Conservation (phyloP, 225 moss, liverwort and hornwort genomes). For the Antitrichia curtipendula region DNA sequence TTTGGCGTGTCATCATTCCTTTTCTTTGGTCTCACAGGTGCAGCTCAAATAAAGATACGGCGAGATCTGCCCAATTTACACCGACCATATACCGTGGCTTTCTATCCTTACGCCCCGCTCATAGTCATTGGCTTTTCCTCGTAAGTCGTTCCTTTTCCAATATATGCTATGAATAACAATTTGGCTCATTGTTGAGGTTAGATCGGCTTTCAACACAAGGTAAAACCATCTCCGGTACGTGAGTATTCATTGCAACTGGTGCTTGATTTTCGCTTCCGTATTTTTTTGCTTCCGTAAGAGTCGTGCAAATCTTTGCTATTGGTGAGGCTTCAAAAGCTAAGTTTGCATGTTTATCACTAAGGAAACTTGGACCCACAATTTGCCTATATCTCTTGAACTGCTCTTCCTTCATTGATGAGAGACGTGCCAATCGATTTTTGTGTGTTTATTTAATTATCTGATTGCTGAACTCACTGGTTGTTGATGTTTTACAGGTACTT, state of each 20-base stretch:
- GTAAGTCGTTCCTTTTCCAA: constrained; percentile 24
- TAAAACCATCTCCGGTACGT: not conserved
- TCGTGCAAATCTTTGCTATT: not conserved
- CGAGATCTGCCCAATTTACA: constrained; percentile 47
- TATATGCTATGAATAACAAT: not conserved
- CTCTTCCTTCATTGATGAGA: not conserved
- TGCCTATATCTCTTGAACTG: not conserved
- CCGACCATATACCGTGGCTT: constrained; percentile 60
- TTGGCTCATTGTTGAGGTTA: not conserved
- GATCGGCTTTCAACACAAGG: not conserved
- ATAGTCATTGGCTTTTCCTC: constrained; percentile 24
- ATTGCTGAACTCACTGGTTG: not conserved
- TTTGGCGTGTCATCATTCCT: constrained; percentile 52
- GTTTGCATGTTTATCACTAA: not conserved
- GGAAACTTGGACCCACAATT: not conserved
- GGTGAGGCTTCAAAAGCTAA: not conserved
- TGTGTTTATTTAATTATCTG: not conserved
- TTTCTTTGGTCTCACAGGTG: constrained; percentile 39
- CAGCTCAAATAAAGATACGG: constrained; percentile 63
- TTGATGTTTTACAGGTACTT: constrained; percentile 43
- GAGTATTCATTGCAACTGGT: not conserved
- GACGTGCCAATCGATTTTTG: not conserved
- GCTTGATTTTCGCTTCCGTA: not conserved
- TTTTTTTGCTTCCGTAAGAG: not conserved
- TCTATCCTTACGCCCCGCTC: constrained; percentile 55